phyloP scores from a whole-genome alignment of 2,329 filamentous ascomycete species.

The Pyrenochaeta sp. region DNA sequence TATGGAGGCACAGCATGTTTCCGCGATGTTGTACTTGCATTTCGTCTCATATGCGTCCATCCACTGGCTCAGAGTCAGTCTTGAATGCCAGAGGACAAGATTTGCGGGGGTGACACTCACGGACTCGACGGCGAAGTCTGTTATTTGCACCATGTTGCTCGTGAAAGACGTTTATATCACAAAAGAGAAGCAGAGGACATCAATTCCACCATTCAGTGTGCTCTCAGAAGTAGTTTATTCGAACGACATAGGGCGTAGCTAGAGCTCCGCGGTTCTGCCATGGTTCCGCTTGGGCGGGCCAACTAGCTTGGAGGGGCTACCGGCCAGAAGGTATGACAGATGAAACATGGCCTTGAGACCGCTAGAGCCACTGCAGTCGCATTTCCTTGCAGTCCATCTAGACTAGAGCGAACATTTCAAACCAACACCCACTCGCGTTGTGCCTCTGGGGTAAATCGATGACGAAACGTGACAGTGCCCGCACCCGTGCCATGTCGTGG shows the following conservation, averaged over 20 bases:
- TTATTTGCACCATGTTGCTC: conserved; percentile 64
- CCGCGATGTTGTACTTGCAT: conserved; percentile 74
- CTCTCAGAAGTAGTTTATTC: not conserved
- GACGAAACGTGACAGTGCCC: not conserved
- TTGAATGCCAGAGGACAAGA: conserved; percentile 9
- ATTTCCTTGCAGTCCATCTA: not conserved
- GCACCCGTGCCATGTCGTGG: not conserved
- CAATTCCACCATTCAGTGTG: not conserved
- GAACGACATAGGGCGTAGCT: conserved; percentile 30
- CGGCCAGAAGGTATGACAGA: conserved; percentile 1
- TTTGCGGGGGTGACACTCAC: conserved; percentile 53
- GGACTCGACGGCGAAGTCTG: conserved; percentile 75
- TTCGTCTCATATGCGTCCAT: conserved; percentile 64
- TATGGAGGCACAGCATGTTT: conserved; percentile 79
- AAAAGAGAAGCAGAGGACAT: not conserved
- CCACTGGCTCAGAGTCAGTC: conserved; percentile 54
- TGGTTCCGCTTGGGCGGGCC: conserved; percentile 18
- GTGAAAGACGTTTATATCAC: not conserved
- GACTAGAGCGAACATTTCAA: not conserved
- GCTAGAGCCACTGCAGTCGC: not conserved
- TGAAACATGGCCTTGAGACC: not conserved
- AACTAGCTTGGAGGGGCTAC: conserved; percentile 9
- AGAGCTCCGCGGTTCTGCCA: not conserved
- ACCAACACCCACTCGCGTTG: not conserved
- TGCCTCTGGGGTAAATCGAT: not conserved